A percentile compares a stretch with the other conserved stretches of the same genome.
Conservation (phyloP, 768 basidiomycete species). For the Mycena kentingensis region DNA sequence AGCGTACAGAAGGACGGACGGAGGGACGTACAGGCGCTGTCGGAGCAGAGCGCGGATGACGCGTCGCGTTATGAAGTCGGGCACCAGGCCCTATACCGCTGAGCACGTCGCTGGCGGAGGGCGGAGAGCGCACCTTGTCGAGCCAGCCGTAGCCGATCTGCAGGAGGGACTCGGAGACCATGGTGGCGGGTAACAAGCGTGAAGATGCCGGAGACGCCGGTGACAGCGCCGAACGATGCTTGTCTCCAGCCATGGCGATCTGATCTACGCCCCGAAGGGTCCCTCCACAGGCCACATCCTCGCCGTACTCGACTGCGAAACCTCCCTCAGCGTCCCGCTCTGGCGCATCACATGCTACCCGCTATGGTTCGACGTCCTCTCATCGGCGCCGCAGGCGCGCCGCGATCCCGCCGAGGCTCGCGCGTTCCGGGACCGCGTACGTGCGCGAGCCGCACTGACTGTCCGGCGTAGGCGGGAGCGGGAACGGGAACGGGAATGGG, state of each 20-base stretch:
- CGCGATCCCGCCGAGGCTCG: constrained; percentile 20
- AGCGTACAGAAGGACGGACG: constrained; percentile 51
- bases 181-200: neutral
- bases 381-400: neutral
- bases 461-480: too few relatives aligned
- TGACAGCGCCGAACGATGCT: too few relatives aligned
- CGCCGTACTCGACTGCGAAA: constrained; percentile 28
- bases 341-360: constrained; percentile 26
- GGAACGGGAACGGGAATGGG: too few relatives aligned
- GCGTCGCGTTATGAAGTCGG: constrained; percentile 55
- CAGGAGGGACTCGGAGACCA: constrained; percentile 18
- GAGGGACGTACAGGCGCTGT: constrained; percentile 43
- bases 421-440: constrained; percentile 25
- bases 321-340: constrained; percentile 22
- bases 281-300: constrained; percentile 23
- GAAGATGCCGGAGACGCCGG: too few relatives aligned
- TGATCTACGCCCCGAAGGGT: constrained; percentile 23
- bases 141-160: constrained; percentile 23
- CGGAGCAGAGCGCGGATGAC: constrained; percentile 39
- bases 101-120: constrained; percentile 23
- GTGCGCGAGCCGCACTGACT: constrained; percentile 27
- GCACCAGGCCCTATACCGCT: constrained; percentile 53
- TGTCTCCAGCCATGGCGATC: too few relatives aligned
- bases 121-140: constrained; percentile 15
- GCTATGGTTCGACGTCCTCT: constrained; percentile 22